Evolutionary conservation across 192 early-diverging fungal genomes (phyloP), one percentile per base, ranked within the genome.

Genomic region (Linnemannia hyalina): DNA sequence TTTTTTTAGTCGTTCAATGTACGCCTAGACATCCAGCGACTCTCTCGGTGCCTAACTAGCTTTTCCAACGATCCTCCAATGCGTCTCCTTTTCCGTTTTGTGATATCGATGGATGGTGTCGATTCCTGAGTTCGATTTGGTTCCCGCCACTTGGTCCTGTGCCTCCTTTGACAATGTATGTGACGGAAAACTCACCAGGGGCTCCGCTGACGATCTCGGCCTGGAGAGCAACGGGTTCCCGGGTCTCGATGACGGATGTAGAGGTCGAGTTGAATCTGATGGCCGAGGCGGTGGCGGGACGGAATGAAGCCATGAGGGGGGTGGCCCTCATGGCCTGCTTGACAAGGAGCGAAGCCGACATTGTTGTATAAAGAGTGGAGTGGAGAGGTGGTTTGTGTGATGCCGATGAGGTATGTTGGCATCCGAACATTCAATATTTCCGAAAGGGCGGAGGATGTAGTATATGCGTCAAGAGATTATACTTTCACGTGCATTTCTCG

Each of bases 161-260:
- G 60, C 13, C 26, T 13, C 60, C 26, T 15, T 32, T 13, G 29
- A 65, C 9, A 65, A 60, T 11, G 11, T 52, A 18, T 52, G 4
- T 22, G 15, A 6, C 13, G 11, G 20, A 70, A 26, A 38, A 85
- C 83, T 85, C 83, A 85, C 83, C 83, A 80, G 83, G 83, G 47
- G 83, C 83, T 73, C 83, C 83, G 63, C 83, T 85, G 78, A 85
- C 68, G 78, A 85, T 85, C 75, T 85, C 83, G 46, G 83, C 83
- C 78, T 85, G 83, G 60, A 85, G 78, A 36, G 78, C 52, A 54
- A 76, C 74, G 46, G 77, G 73, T 46, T 80, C 83, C 75, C 70
- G 49, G 4, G 78, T 68, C 75, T 85, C 83, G 3, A 70, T 85
- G 44, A 85, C 83, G 46, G 83, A 71, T 32, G 83, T 85, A 18